phyloP scores from a whole-genome alignment of 2,329 filamentous ascomycete genomes.

The Apiospora malaysiana region DNA sequence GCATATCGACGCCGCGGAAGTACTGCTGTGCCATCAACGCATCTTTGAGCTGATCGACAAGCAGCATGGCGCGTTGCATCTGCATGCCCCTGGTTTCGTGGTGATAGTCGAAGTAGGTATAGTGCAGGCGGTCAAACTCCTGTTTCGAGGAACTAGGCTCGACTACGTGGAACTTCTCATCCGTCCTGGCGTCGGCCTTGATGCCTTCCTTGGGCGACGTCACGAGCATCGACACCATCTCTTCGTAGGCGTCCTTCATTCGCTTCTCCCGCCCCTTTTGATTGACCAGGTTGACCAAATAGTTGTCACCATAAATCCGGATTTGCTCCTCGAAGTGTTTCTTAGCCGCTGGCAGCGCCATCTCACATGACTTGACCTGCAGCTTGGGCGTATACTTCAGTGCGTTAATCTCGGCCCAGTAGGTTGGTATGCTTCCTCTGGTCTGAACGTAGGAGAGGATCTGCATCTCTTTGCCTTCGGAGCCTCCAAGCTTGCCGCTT shows the following conservation, averaged over 20 bases:
- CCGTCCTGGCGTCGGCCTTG: slow-evolving; percentile 68
- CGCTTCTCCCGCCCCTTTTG: slow-evolving; percentile 88
- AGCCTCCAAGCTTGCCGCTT: slow-evolving; percentile 69
- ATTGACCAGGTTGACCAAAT: slow-evolving; percentile 96
- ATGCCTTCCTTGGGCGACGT: slow-evolving; percentile 70
- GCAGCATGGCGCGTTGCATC: slow-evolving; percentile 88
- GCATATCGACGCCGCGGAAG: slow-evolving; percentile 89
- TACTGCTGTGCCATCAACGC: slow-evolving; percentile 83
- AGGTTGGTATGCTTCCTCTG: slow-evolving; percentile 92
- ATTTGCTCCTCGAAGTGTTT: slow-evolving; percentile 96
- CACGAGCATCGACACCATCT: slow-evolving; percentile 80
- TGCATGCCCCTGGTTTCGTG: slow-evolving; percentile 94
- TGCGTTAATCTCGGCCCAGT: slow-evolving; percentile 95
- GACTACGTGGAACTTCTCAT: slow-evolving; percentile 83
- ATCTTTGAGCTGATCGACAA: slow-evolving; percentile 81
- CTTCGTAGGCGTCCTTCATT: slow-evolving; percentile 93
- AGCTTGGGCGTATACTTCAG: slow-evolving; percentile 90
- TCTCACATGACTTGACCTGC: slow-evolving; percentile 84
- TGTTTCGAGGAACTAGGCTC: slow-evolving; percentile 64
- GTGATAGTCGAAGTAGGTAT: slow-evolving; percentile 98
- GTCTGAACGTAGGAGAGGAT: slow-evolving; percentile 96
- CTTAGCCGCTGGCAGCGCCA: slow-evolving; percentile 76
- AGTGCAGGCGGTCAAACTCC: slow-evolving; percentile 85
- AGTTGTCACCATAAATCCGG: slow-evolving; percentile 91
- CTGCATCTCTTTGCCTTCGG: slow-evolving; percentile 76